Percentiles rank a stretch among this genome's conserved stretches.
phyloP scores from a whole-genome alignment of 441 rosid species.

The Gossypium laxum region DNA sequence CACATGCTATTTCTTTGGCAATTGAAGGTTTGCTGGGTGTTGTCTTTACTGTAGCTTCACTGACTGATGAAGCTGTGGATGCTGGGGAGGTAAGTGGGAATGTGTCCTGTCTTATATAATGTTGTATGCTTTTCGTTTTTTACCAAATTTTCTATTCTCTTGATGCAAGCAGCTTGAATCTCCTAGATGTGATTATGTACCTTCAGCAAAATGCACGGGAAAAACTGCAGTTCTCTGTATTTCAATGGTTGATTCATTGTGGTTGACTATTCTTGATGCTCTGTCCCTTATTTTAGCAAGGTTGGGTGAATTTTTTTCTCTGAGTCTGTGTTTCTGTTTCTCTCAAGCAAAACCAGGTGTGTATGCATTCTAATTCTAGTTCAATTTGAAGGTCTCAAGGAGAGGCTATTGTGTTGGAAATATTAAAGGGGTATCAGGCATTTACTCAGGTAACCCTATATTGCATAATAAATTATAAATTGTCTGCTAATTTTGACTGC shows the following conservation, averaged over 20 bases:
- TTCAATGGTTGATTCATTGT: conserved; percentile 89
- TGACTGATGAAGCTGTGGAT: conserved; percentile 96
- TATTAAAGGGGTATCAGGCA: conserved; percentile 96
- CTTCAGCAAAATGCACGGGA: conserved; percentile 49
- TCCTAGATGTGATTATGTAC: conserved; percentile 68
- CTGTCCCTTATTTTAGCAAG: conserved; percentile 84
- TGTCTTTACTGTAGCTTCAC: conserved; percentile 87
- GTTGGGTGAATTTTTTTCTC: conserved; percentile 30
- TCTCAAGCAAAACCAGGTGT: conserved; percentile 3
- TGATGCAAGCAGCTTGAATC: conserved; percentile 68
- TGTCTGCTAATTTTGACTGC: conserved; percentile 15
- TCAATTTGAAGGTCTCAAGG: conserved; percentile 81
- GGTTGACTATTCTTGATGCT: conserved; percentile 95
- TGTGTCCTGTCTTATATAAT: conserved; percentile 17
- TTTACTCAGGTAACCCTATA: conserved; percentile 76
- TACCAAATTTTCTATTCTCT: conserved; percentile 20
- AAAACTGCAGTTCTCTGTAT: conserved; percentile 71
- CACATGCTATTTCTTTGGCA: conserved; percentile 93
- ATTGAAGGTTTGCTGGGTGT: conserved; percentile 96
- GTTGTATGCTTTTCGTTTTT: conserved; percentile 12
- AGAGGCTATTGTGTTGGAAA: conserved; percentile 96
- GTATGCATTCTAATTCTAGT: conserved; percentile 24
- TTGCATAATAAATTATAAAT: not conserved
- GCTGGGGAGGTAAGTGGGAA: conserved; percentile 66
- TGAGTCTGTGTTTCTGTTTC: not conserved